A percentile compares a stretch with the other conserved stretches of the same genome.
These are phyloP conservation scores for Cyclocybe aegerita DNA, from an alignment of 768 basidiomycete species.

Conservation along the genomic window DNA sequence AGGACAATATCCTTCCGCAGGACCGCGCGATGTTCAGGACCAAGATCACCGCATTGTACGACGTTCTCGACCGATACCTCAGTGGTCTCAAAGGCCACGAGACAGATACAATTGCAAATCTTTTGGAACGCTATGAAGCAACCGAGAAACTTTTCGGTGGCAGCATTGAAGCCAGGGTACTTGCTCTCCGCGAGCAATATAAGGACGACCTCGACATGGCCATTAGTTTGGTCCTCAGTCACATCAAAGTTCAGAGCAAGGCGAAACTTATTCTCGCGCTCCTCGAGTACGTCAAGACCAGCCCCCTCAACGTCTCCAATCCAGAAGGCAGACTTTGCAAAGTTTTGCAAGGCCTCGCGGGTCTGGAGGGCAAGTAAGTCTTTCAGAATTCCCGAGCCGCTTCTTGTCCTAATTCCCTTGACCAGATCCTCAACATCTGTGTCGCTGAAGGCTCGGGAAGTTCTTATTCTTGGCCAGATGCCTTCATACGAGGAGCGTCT, in stretches of 20 bases:
- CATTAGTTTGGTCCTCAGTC: conserved; percentile 83
- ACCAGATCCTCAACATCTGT: conserved; percentile 86
- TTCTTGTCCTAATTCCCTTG: conserved; percentile 1
- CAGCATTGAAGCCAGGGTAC: conserved; percentile 89
- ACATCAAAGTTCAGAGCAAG: conserved; percentile 94
- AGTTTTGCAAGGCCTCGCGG: conserved; percentile 78
- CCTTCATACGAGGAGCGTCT: conserved; percentile 95
- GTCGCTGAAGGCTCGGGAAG: conserved; percentile 94
- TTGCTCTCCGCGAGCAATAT: conserved; percentile 87
- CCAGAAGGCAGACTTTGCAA: conserved; percentile 72
- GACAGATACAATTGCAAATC: conserved; percentile 68
- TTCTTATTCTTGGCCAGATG: conserved; percentile 93
- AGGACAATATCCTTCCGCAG: conserved; percentile 75
- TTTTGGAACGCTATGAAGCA: conserved; percentile 77
- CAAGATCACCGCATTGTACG: conserved; percentile 67
- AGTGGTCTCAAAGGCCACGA: conserved; percentile 88
- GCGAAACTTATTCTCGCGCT: conserved; percentile 83
- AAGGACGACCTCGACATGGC: conserved; percentile 92
- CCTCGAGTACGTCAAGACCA: conserved; percentile 87
- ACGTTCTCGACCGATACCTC: conserved; percentile 76
- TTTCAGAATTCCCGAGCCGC: neutral
- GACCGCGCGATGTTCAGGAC: conserved; percentile 80
- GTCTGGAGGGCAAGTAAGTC: conserved; percentile 83
- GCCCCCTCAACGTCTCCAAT: conserved; percentile 72
- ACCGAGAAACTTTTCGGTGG: conserved; percentile 94